phyloP scores from a whole-genome alignment of 768 basidiomycete species.

The Phanerochaete carnosa region DNA sequence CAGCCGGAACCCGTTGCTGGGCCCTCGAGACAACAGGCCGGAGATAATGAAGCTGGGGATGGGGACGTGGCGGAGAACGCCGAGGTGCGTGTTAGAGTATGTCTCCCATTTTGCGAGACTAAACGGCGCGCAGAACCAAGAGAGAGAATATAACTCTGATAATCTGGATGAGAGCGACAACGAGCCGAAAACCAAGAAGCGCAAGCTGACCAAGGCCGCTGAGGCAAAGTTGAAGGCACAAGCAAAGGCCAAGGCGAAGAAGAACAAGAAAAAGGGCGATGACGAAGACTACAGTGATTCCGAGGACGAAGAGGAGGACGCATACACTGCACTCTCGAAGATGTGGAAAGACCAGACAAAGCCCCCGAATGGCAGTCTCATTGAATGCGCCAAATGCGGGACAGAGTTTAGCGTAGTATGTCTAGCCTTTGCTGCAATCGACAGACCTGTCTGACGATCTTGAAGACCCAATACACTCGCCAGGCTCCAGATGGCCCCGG shows the following conservation, averaged over 20 bases:
- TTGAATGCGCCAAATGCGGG: conserved; percentile 75
- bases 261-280: conserved; percentile 33
- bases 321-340: conserved; percentile 65
- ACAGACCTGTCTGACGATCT: neutral
- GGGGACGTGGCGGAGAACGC: conserved; percentile 1
- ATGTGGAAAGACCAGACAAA: conserved; percentile 39
- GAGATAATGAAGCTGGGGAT: conserved; percentile 21
- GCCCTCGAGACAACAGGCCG: conserved; percentile 20
- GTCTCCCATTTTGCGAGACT: neutral
- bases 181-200: conserved; percentile 42
- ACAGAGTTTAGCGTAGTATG: conserved; percentile 86
- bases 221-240: conserved; percentile 40
- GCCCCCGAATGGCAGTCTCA: conserved; percentile 76
- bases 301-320: conserved; percentile 52
- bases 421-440: neutral
- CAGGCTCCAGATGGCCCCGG: conserved; percentile 68
- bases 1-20: conserved; percentile 23
- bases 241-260: conserved; percentile 39
- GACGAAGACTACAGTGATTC: conserved; percentile 36
- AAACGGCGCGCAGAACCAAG: neutral
- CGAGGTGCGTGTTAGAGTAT: conserved; percentile 6
- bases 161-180: conserved; percentile 63
- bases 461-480: conserved; percentile 83
- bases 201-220: conserved; percentile 46
- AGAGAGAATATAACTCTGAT: conserved; percentile 64